Conservation (phyloP, 805 yeast genomes). For the Metahyphopichia silvanorum region DNA sequence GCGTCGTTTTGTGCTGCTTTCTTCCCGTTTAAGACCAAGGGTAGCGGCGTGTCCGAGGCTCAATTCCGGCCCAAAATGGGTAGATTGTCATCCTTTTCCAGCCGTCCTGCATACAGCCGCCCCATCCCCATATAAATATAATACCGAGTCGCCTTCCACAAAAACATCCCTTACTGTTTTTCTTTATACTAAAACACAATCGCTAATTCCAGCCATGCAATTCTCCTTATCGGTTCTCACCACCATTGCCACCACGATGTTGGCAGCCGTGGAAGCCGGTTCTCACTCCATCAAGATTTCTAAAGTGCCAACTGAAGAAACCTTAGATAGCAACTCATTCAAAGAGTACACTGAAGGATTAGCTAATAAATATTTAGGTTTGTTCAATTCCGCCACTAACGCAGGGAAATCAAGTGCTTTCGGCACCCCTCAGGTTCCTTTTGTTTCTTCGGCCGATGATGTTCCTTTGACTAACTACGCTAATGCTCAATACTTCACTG, state of each 20-base stretch:
- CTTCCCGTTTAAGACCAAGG: no score
- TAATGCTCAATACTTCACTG: constrained; percentile 96
- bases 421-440: constrained; percentile 39
- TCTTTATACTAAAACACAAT: neutral
- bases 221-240: constrained; percentile 35
- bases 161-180: neutral
- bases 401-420: constrained; percentile 5
- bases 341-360: constrained; percentile 54
- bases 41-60: no score
- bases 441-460: constrained; percentile 51
- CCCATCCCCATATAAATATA: neutral
- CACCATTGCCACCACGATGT: constrained; percentile 39
- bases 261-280: constrained; percentile 46
- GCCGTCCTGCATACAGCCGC: constrained; percentile 1
- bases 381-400: constrained; percentile 36
- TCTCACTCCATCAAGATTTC: constrained; percentile 55
- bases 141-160: neutral
- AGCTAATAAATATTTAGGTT: constrained; percentile 57
- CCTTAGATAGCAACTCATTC: constrained; percentile 49
- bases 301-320: constrained; percentile 56
- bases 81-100: constrained; percentile 1
- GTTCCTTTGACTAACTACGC: constrained; percentile 88
- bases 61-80: no score
- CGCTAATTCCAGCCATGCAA: constrained; percentile 20
- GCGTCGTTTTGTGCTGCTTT: no score